A percentile compares a stretch with the other conserved stretches of the same genome.
Evolutionary conservation across 2,329 filamentous ascomycete species (phyloP).

Genomic region (Ramularia collo-cygni): DNA sequence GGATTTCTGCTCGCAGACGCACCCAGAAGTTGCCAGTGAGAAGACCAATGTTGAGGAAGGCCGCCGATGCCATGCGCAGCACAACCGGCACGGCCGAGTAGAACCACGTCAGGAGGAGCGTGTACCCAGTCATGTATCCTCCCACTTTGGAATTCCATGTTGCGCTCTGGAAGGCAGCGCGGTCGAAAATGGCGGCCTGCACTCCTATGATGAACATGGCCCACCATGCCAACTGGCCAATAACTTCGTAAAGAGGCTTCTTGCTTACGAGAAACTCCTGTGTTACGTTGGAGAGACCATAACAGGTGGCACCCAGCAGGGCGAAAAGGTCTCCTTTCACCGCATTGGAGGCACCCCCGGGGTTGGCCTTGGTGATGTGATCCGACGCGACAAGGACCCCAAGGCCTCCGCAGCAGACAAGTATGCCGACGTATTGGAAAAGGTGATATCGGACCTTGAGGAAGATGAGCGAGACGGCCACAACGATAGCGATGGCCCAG

Average conservation of each 20-base stretch:
- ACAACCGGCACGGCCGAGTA: slow-evolving; percentile 83
- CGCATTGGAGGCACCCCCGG: slow-evolving; percentile 60
- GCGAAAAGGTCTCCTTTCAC: slow-evolving; percentile 92
- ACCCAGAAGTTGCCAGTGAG: slow-evolving; percentile 91
- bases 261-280: slow-evolving; percentile 92
- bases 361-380: slow-evolving; percentile 70
- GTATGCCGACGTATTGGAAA: slow-evolving; percentile 77
- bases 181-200: slow-evolving; percentile 88
- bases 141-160: slow-evolving; percentile 49
- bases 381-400: slow-evolving; percentile 81
- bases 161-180: slow-evolving; percentile 53
- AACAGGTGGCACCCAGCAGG: slow-evolving; percentile 79
- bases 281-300: slow-evolving; percentile 83
- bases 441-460: slow-evolving; percentile 84
- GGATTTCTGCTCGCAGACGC: too few relatives aligned
- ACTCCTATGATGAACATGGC: slow-evolving; percentile 86
- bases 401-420: slow-evolving; percentile 86
- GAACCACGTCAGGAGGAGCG: slow-evolving; percentile 72
- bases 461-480: slow-evolving; percentile 73
- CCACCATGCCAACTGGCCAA: slow-evolving; percentile 84
- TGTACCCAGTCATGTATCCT: slow-evolving; percentile 86
- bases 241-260: slow-evolving; percentile 82
- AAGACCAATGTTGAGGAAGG: slow-evolving; percentile 94
- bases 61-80: slow-evolving; percentile 81
- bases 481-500: slow-evolving; percentile 93